These are phyloP conservation scores for Ganoderma sinense DNA, from an alignment of 1,284 basidiomycete genomes.

Conservation along the genomic window DNA sequence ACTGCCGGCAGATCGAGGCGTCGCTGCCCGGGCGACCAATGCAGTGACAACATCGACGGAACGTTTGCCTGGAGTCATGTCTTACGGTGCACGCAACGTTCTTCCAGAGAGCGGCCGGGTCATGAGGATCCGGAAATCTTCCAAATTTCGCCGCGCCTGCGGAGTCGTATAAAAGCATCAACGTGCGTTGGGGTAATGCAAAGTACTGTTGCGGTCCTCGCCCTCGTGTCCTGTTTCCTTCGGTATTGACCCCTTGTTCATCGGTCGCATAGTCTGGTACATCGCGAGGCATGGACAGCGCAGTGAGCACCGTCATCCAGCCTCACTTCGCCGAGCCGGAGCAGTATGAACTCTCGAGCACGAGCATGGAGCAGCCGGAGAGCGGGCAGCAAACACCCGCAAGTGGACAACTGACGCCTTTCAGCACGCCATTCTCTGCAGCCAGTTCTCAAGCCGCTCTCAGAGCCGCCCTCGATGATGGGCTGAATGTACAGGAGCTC, in stretches of 20 bases:
- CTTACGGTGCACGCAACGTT: not conserved
- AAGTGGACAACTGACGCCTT: not conserved
- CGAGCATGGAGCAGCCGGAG: not conserved
- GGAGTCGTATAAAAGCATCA: not conserved
- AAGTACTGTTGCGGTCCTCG: not conserved
- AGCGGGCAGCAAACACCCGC: slow-evolving; percentile 1
- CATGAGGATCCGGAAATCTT: not conserved
- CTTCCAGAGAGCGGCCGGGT: not conserved
- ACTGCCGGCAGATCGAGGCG: not conserved
- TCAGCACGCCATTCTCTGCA: not conserved
- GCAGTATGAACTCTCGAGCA: slow-evolving; percentile 4
- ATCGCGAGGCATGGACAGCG: not conserved
- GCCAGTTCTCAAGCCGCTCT: slow-evolving; percentile 1
- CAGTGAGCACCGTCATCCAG: not conserved
- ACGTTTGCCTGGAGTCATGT: not conserved
- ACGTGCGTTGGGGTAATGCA: not conserved
- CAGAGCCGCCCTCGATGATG: slow-evolving; percentile 5
- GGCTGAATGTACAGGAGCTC: slow-evolving; percentile 15
- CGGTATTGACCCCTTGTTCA: not conserved
- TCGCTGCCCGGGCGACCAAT: not conserved
- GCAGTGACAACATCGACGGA: slow-evolving; percentile 1
- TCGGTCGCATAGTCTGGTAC: not conserved
- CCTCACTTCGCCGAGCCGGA: not conserved
- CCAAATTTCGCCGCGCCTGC: not conserved
- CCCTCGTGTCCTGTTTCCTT: not conserved